Percentiles rank a stretch among this genome's conserved stretches.
These are phyloP conservation scores for Xylaria multiplex DNA, from an alignment of 2,329 filamentous ascomycete genomes.

Conservation along the genomic window DNA sequence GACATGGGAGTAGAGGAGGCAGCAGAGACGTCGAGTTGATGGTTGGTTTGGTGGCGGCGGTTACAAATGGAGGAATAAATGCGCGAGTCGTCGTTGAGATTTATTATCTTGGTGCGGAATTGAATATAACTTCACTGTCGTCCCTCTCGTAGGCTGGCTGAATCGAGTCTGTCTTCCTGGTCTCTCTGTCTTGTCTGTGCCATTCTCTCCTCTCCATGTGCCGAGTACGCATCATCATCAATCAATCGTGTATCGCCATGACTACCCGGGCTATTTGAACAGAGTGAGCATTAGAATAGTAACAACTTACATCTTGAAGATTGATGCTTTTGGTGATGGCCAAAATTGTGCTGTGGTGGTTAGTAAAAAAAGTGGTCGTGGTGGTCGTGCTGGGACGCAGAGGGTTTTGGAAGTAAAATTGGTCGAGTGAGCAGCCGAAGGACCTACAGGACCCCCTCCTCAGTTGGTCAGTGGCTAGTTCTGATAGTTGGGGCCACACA, in stretches of 20 bases:
- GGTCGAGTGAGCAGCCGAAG: conserved; percentile 11
- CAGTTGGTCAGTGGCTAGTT: conserved; percentile 9
- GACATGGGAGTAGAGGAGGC: not conserved
- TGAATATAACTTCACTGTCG: conserved; percentile 20
- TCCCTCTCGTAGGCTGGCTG: not conserved
- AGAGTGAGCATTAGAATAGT: not conserved
- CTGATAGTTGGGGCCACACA: conserved; percentile 17
- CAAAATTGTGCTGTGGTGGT: conserved; percentile 45
- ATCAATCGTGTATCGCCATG: conserved; percentile 8
- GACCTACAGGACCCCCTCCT: conserved; percentile 13
- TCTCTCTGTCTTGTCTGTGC: not conserved
- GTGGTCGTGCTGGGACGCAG: conserved; percentile 35
- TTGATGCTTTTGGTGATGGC: conserved; percentile 44
- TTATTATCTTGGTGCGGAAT: conserved; percentile 6
- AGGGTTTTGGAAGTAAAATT: conserved; percentile 44
- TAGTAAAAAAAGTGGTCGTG: conserved; percentile 43
- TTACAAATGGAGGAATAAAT: not conserved
- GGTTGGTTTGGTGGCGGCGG: not conserved
- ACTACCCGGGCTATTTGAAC: not conserved
- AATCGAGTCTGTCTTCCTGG: not conserved
- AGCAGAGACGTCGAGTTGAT: not conserved
- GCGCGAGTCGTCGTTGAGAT: not conserved
- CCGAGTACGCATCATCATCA: not conserved
- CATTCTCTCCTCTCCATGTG: not conserved
- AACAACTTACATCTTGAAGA: conserved; percentile 49